Percentiles rank a stretch among this genome's conserved stretches.
These are phyloP conservation scores for Misopates orontium DNA, from an alignment of 257 asterid genomes.

Conservation along the genomic window DNA sequence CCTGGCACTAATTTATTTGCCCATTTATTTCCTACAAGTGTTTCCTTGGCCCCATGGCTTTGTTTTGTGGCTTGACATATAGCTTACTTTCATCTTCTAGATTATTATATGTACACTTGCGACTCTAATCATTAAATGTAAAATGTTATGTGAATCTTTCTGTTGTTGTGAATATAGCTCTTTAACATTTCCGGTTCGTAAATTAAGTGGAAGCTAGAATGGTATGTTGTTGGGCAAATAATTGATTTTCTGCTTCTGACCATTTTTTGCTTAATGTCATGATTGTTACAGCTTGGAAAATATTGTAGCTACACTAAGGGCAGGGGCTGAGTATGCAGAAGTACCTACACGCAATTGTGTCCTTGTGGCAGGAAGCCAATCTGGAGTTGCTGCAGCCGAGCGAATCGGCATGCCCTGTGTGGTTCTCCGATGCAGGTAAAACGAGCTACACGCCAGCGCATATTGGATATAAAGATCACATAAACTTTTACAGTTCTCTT, in stretches of 20 bases:
- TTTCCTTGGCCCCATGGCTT: too few relatives aligned
- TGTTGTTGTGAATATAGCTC: neutral
- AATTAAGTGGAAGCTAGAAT: too few relatives aligned
- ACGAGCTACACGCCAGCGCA: neutral
- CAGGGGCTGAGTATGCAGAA: slow-evolving; percentile 76
- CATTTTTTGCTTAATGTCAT: neutral
- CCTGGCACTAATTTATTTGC: too few relatives aligned
- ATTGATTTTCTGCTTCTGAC: slow-evolving; percentile 9
- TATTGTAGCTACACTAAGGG: slow-evolving; percentile 75
- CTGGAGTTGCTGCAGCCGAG: slow-evolving; percentile 83
- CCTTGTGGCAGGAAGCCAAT: slow-evolving; percentile 82
- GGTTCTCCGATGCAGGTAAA: slow-evolving; percentile 92
- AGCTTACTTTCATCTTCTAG: neutral
- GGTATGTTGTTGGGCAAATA: neutral
- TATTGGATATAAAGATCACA: neutral
- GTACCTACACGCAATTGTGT: slow-evolving; percentile 60
- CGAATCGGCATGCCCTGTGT: slow-evolving; percentile 79
- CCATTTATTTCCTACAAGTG: neutral
- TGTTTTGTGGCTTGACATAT: neutral
- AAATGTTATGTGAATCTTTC: neutral
- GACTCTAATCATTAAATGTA: neutral
- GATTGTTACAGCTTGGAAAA: slow-evolving; percentile 57
- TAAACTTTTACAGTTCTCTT: neutral
- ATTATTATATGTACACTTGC: neutral
- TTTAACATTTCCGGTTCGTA: neutral